Conservation (phyloP, 495 filamentous ascomycete species). For the Talaromyces wortmannii region DNA sequence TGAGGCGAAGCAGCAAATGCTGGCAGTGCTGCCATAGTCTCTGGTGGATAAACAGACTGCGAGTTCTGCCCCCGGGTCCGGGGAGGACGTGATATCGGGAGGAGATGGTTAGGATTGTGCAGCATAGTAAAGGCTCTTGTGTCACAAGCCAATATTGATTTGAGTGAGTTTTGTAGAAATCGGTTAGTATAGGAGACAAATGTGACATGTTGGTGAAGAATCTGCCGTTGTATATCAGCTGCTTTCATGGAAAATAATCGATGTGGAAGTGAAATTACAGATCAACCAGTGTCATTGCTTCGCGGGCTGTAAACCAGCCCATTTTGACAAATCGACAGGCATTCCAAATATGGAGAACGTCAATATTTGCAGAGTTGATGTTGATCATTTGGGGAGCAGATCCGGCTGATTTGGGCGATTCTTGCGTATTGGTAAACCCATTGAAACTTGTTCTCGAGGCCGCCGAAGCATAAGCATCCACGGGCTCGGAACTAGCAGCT, state of each 20-base stretch:
- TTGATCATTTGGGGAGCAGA: neutral
- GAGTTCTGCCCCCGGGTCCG: conserved; percentile 22
- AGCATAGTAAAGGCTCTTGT: conserved; percentile 32
- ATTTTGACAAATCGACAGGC: conserved; percentile 33
- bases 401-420: neutral
- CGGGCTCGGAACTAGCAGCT: conserved; percentile 15
- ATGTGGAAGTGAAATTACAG: conserved; percentile 7
- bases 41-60: conserved; percentile 32
- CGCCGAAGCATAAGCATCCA: conserved; percentile 3
- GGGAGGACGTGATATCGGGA: conserved; percentile 26
- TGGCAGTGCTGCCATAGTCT: conserved; percentile 38
- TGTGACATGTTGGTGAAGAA: conserved; percentile 31
- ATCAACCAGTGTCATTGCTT: conserved; percentile 22
- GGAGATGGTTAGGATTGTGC: conserved; percentile 33
- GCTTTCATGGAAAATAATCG: neutral
- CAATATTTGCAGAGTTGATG: conserved; percentile 3
- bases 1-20: conserved; percentile 28
- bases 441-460: neutral
- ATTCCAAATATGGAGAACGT: conserved; percentile 25
- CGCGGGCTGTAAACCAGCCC: conserved; percentile 34
- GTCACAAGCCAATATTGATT: conserved; percentile 28
- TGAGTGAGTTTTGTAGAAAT: conserved; percentile 24
- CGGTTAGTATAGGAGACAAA: conserved; percentile 28
- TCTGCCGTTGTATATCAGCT: conserved; percentile 1
- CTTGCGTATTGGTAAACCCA: neutral